These are phyloP conservation scores for Lecanicillium sp. DNA, from an alignment of 2,329 filamentous ascomycete species.

Conservation along the genomic window DNA sequence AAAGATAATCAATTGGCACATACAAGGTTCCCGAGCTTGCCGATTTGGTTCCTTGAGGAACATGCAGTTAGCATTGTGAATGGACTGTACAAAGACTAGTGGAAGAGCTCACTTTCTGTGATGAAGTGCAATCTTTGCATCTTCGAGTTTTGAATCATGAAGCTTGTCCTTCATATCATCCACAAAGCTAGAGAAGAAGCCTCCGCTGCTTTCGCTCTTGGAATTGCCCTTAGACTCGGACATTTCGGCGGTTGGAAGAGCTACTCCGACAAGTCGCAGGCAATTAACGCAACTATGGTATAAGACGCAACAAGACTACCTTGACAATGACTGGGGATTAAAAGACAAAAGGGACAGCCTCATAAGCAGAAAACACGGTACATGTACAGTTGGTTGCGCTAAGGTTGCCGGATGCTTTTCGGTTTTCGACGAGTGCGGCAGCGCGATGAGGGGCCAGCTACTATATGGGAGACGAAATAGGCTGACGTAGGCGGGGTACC, in stretches of 20 bases:
- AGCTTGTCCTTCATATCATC: conserved; percentile 50
- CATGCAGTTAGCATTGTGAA: neutral
- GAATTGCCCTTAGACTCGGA: conserved; percentile 13
- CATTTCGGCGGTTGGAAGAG: conserved; percentile 16
- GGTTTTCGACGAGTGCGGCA: too few species aligned
- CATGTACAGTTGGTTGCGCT: too few species aligned
- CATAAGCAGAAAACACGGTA: too few species aligned
- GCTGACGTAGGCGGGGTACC: too few species aligned
- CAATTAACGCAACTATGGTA: too few species aligned
- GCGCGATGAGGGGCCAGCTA: too few species aligned
- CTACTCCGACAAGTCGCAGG: too few species aligned
- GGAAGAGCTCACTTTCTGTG: conserved; percentile 45
- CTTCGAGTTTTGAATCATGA: conserved; percentile 43
- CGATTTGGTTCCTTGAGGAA: conserved; percentile 41
- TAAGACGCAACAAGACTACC: too few species aligned
- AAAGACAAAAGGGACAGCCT: too few species aligned
- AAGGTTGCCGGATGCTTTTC: too few species aligned
- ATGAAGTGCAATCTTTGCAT: conserved; percentile 47
- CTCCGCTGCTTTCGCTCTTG: conserved; percentile 14
- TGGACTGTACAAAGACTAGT: neutral
- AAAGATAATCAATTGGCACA: conserved; percentile 11
- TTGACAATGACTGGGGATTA: too few species aligned
- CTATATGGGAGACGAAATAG: too few species aligned
- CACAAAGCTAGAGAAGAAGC: conserved; percentile 24
- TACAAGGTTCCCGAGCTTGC: conserved; percentile 55